Base-by-base conservation (phyloP, 2,329 filamentous ascomycete genomes). In the Epichloe sibirici region DNA sequence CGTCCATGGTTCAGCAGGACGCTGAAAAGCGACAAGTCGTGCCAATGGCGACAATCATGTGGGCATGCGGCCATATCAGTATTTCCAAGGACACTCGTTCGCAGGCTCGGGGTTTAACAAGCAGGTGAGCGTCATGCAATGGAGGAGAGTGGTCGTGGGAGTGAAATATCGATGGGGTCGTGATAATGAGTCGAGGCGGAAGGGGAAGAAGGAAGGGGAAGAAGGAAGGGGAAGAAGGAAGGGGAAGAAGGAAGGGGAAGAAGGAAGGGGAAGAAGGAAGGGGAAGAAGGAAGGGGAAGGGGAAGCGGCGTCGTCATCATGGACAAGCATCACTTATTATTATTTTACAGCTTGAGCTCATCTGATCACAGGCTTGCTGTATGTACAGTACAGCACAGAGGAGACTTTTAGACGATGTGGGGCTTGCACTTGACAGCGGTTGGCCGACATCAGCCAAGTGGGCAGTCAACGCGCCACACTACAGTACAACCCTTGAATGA, bases 1-100 rank as follows among this genome's bases (percentile, higher is more conserved):
- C 57, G 61, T 65, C 63, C 65, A 65, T 66, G 65, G 60, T 58
- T 31, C 49, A 45, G 62, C 60, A 58, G 56, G 45, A 47, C 38
- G 48, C 51, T 47, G 37, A 48, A 28, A 7, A 31, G 43, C 34
- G 23, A 15, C 51, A 21, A 21, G 47, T 15, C 13, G 44, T 25
- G 35, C 9, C 34, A 35, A 15, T 34, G 31, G 38, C 53, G 35
- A 45, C 40, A 42, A 37, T 53, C 39, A 45, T 46, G 45, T 39
- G 40, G 45, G 23, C 45, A 23, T 17, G 31, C 21, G 37, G 35
- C n/a, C n/a, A 35, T 25, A 38, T 3, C 3, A 3, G 49, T 15
- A 21, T 12, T 23, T 44, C 21, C 4, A 17, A 13, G 23, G 12
- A 44, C 17, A 17, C 39, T 21, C 17, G 9, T 13, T 31, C 44